Percentiles rank a stretch among this genome's conserved stretches.
These are phyloP conservation scores for Cystobasidium onofrii DNA, from an alignment of 768 basidiomycete genomes.

Conservation along the genomic window DNA sequence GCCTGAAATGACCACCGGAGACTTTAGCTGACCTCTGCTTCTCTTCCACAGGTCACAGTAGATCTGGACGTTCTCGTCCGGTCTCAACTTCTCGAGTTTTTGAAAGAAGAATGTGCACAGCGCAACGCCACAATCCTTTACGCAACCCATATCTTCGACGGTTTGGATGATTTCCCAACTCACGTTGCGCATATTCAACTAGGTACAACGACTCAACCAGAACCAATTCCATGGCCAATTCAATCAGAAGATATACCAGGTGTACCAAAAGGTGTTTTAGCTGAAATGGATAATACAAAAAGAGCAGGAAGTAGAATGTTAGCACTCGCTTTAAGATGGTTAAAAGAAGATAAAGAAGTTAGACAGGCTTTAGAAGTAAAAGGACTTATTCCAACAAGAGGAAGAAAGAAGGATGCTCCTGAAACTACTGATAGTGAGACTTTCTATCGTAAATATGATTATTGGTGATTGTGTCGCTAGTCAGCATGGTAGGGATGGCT, in stretches of 20 bases:
- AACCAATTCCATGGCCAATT: conserved; percentile 66
- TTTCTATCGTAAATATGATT: conserved; percentile 70
- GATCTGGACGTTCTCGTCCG: conserved; percentile 94
- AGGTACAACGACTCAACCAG: conserved; percentile 60
- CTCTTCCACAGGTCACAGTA: conserved; percentile 66
- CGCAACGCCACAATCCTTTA: conserved; percentile 79
- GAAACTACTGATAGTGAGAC: conserved; percentile 68
- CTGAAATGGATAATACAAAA: conserved; percentile 34
- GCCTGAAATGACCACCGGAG: neutral
- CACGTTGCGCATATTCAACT: conserved; percentile 85
- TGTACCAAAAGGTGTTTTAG: conserved; percentile 32
- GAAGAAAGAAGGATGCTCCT: conserved; percentile 54
- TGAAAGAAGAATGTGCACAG: conserved; percentile 67
- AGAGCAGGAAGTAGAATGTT: conserved; percentile 53
- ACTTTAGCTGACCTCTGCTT: neutral
- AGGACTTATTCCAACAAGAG: conserved; percentile 53
- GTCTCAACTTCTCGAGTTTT: conserved; percentile 76
- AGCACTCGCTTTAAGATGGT: conserved; percentile 71
- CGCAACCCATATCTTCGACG: conserved; percentile 96
- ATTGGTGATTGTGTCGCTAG: neutral
- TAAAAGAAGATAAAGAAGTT: conserved; percentile 66
- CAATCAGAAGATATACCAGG: conserved; percentile 32
- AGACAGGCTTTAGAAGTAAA: conserved; percentile 49
- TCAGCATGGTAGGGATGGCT: neutral
- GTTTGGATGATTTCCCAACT: conserved; percentile 80